A percentile compares a stretch with the other conserved stretches of the same genome.
Conservation (phyloP, 129 eudicot genomes). For the Helichrysum umbraculigerum region DNA sequence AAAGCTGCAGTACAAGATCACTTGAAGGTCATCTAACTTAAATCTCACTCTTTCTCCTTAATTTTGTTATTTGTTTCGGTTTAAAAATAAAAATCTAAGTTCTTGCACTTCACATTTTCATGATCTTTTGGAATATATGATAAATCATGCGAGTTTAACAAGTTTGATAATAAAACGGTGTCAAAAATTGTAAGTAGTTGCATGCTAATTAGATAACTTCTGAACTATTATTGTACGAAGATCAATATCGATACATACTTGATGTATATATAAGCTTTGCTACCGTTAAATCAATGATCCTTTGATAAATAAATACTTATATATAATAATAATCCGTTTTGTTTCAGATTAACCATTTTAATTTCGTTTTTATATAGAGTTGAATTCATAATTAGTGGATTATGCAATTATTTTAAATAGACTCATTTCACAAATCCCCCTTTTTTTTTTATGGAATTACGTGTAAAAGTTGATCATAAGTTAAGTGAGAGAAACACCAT, state of each 20-base stretch:
- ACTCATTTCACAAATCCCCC: too few species aligned
- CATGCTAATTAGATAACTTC: too few species aligned
- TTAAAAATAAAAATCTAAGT: neutral
- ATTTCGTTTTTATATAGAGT: neutral
- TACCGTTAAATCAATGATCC: too few species aligned
- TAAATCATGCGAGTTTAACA: neutral
- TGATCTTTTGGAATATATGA: neutral
- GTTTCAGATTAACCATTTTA: too few species aligned
- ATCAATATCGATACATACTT: too few species aligned
- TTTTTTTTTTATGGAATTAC: neutral
- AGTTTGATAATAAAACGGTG: neutral
- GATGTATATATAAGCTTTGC: too few species aligned
- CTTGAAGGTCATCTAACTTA: constrained; percentile 53
- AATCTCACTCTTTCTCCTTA: neutral
- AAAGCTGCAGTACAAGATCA: constrained; percentile 42
- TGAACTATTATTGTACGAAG: too few species aligned
- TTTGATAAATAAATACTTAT: too few species aligned
- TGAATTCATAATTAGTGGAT: too few species aligned
- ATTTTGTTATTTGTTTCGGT: neutral
- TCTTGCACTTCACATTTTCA: neutral
- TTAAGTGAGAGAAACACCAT: constrained; percentile 3
- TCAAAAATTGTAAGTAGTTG: too few species aligned
- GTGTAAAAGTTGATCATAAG: neutral
- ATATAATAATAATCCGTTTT: too few species aligned
- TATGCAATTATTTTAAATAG: too few species aligned